A percentile compares a stretch with the other conserved stretches of the same genome.
Conservation (phyloP, 2,329 filamentous ascomycete species). For the Trichoderma aggressivum region DNA sequence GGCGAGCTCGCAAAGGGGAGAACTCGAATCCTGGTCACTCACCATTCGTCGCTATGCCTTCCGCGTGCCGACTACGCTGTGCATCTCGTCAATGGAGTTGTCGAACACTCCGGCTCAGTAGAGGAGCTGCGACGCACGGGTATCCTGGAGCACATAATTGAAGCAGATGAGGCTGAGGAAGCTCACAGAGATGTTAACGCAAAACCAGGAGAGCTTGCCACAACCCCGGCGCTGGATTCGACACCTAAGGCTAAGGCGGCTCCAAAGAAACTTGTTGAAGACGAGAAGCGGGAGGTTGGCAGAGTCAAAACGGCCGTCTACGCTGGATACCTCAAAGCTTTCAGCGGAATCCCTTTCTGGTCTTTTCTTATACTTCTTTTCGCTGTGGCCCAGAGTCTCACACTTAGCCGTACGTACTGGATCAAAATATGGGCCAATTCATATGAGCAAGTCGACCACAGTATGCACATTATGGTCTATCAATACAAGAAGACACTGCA, state of each 20-base stretch:
- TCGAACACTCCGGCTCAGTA: slow-evolving; percentile 6
- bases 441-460: neutral
- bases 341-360: neutral
- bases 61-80: slow-evolving; percentile 4
- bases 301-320: slow-evolving; percentile 11
- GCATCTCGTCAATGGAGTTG: slow-evolving; percentile 32
- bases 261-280: slow-evolving; percentile 12
- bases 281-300: slow-evolving; percentile 5
- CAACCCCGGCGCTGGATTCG: neutral
- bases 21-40: slow-evolving; percentile 20
- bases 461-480: neutral
- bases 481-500: neutral
- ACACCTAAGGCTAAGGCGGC: neutral
- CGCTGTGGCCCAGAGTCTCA: neutral
- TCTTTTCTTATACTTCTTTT: neutral
- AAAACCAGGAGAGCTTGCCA: neutral
- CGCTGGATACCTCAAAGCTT: neutral
- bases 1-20: slow-evolving; percentile 10
- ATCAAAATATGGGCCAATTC: slow-evolving; percentile 4
- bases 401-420: slow-evolving; percentile 3
- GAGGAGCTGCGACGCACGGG: slow-evolving; percentile 2
- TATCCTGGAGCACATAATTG: neutral
- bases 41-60: slow-evolving; percentile 9
- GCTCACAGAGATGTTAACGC: neutral
- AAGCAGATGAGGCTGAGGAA: slow-evolving; percentile 7